A percentile compares a stretch with the other conserved stretches of the same genome.
Conservation (phyloP, 257 asterid species). For the Solanum clarkiae region DNA sequence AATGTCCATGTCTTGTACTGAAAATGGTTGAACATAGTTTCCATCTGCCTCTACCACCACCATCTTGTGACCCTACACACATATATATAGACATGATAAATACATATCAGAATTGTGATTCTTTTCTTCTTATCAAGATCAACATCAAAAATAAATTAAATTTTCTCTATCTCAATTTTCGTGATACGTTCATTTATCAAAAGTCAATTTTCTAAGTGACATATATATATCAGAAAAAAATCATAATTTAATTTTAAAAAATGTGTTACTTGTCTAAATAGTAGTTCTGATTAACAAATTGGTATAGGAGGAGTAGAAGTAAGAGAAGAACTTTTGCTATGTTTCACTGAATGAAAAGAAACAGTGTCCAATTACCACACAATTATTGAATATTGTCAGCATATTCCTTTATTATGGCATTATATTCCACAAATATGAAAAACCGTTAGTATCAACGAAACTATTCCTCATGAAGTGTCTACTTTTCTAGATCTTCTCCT, state of each 20-base stretch:
- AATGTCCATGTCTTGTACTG: slow-evolving; percentile 53
- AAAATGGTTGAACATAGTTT: slow-evolving; percentile 53
- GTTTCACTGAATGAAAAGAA: too few species aligned
- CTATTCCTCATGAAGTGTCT: not conserved
- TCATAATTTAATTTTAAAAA: not conserved
- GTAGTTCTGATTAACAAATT: too few species aligned
- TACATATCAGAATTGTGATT: not conserved
- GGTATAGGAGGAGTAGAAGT: too few species aligned
- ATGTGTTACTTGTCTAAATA: too few species aligned
- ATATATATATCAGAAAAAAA: not conserved
- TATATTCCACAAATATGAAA: not conserved
- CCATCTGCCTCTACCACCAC: slow-evolving; percentile 82
- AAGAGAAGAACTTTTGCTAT: too few species aligned
- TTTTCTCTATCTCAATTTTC: too few species aligned
- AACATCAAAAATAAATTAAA: too few species aligned
- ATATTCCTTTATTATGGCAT: not conserved
- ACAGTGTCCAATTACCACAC: not conserved
- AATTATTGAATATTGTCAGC: not conserved
- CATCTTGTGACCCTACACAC: slow-evolving; percentile 53
- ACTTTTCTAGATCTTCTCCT: not conserved
- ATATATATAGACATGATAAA: not conserved
- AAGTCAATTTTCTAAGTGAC: not conserved
- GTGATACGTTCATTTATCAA: not conserved
- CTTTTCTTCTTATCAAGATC: too few species aligned
- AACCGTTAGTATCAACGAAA: not conserved